Conservation (phyloP, 2,329 filamentous ascomycete species). For the Nigrospora oryzae region DNA sequence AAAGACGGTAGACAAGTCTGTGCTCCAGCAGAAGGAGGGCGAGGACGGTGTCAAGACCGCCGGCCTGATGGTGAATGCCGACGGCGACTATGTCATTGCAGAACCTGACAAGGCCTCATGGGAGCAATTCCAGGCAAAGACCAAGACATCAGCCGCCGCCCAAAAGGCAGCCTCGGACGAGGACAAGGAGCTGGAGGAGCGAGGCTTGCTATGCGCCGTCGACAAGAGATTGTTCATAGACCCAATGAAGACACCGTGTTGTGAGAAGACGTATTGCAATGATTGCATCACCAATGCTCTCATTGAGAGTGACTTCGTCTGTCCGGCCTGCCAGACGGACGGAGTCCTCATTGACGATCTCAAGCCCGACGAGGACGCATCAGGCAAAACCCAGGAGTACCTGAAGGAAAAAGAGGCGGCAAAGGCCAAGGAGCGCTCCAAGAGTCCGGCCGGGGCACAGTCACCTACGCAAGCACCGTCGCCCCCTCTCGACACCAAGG, state of each 20-base stretch:
- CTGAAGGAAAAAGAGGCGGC: constrained; percentile 46
- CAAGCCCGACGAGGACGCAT: constrained; percentile 69
- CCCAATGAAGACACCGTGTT: constrained; percentile 98
- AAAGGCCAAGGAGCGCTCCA: constrained; percentile 35
- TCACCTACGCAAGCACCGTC: constrained; percentile 11
- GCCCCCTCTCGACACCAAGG: constrained; percentile 18
- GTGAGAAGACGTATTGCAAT: constrained; percentile 96
- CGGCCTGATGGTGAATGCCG: constrained; percentile 94
- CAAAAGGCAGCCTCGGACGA: constrained; percentile 69
- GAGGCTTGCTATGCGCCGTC: constrained; percentile 85
- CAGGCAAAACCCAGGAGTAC: constrained; percentile 71
- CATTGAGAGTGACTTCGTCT: constrained; percentile 96
- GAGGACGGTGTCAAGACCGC: constrained; percentile 61
- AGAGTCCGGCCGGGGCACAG: constrained; percentile 31
- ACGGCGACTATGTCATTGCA: constrained; percentile 94
- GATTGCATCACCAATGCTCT: constrained; percentile 99
- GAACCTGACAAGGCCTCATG: constrained; percentile 92
- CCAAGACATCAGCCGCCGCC: constrained; percentile 75
- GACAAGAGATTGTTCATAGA: constrained; percentile 98
- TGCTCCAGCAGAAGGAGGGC: constrained; percentile 68
- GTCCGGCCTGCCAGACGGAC: constrained; percentile 83
- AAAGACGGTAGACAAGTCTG: constrained; percentile 89
- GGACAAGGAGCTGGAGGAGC: constrained; percentile 81
- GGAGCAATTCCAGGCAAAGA: constrained; percentile 94
- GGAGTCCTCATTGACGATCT: constrained; percentile 91